phyloP scores from a whole-genome alignment of 176 grass and related monocot species.

The Musa beccarii region DNA sequence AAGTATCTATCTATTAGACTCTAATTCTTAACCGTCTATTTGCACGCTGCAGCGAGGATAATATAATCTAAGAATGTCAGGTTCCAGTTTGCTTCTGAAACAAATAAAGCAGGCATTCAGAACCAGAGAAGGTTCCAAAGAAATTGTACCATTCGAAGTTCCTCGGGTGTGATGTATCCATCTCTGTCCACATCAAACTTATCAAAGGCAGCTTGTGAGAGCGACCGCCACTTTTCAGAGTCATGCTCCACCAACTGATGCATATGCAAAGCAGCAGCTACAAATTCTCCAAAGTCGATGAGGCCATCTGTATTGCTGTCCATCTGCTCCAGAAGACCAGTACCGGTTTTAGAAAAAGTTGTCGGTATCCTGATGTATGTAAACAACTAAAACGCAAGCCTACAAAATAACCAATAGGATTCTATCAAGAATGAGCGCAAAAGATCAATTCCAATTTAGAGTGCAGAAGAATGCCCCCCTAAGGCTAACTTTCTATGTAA shows the following conservation, averaged over 20 bases:
- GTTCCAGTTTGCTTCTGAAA: too few species aligned
- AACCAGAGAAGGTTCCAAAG: neutral
- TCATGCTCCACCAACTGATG: conserved; percentile 82
- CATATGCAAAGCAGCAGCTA: conserved; percentile 85
- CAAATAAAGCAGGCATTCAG: neutral
- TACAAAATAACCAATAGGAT: too few species aligned
- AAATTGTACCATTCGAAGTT: conserved; percentile 66
- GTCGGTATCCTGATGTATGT: too few species aligned
- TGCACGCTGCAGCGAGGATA: neutral
- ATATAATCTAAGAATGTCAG: neutral
- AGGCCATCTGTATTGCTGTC: conserved; percentile 94
- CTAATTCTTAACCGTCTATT: neutral
- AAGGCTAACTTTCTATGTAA: neutral
- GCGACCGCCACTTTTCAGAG: conserved; percentile 59
- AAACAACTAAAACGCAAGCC: too few species aligned
- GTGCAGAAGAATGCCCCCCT: neutral
- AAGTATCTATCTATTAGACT: neutral
- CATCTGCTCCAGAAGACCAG: conserved; percentile 42
- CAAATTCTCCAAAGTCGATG: conserved; percentile 90
- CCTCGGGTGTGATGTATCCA: conserved; percentile 90
- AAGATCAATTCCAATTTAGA: neutral
- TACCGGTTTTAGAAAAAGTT: too few species aligned
- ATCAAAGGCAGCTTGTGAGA: conserved; percentile 82
- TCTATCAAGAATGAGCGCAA: too few species aligned
- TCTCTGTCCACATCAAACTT: conserved; percentile 88